Conservation (phyloP, 1,284 basidiomycete species). For the Puccinia triticina region DNA sequence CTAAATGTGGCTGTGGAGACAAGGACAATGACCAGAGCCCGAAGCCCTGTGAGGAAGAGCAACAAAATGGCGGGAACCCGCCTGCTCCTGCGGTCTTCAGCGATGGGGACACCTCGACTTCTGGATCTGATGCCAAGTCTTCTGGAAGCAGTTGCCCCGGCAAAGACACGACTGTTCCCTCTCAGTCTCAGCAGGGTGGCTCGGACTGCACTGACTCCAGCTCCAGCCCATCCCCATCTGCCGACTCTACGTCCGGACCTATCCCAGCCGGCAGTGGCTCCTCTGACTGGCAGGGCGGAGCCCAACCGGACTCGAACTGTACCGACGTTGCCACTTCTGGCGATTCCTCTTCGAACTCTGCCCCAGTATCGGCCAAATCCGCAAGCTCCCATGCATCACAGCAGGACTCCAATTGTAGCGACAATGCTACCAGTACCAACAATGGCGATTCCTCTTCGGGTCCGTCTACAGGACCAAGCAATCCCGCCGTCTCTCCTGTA, state of each 20-base stretch:
- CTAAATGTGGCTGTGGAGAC: constrained; percentile 5
- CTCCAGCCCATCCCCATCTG: background rate
- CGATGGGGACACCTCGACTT: background rate
- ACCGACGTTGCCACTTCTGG: background rate
- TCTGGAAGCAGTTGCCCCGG: background rate
- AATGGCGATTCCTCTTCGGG: background rate
- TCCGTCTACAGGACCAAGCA: background rate
- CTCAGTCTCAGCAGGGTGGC: background rate
- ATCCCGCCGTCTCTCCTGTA: background rate
- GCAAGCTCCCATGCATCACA: background rate
- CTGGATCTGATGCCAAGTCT: background rate
- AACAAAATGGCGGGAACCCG: background rate
- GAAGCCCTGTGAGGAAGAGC: background rate
- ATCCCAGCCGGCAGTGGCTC: background rate
- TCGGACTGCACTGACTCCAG: background rate
- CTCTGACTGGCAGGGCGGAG: background rate
- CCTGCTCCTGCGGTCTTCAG: background rate
- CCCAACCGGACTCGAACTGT: background rate
- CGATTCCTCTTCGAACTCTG: constrained; percentile 9
- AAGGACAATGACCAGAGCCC: background rate
- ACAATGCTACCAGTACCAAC: background rate
- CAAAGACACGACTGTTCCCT: background rate
- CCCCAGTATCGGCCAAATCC: background rate
- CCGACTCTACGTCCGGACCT: background rate
- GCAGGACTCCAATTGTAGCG: background rate